Evolutionary conservation across 805 yeast species (phyloP), one percentile per base, ranked within the genome.

Genomic region (Metschnikowia kunwiensis): DNA sequence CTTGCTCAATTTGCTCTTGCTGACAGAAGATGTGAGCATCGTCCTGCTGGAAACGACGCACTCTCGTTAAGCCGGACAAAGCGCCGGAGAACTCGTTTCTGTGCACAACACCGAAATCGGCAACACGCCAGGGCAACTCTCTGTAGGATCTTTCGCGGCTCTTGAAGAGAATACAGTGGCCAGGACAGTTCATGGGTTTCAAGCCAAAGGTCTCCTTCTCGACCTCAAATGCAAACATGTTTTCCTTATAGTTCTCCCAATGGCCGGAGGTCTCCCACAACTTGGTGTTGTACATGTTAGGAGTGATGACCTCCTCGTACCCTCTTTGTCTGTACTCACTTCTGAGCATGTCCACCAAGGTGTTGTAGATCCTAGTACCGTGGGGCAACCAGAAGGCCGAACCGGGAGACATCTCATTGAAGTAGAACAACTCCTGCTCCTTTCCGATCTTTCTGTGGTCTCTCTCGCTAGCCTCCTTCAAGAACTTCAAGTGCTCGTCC

Each of bases 201-300:
- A 93, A 77, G 55, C 96, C 98, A 57, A 72, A 93, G 24, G 77
- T 77, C 65, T 93, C 98, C 76, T 93, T 93, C 69, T 93, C 99
- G 49, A 91, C 95, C 38, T 89, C 96, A 55, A 93, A 86, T 8
- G 95, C 72, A 60, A 93, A 93, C 98, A 93, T 93, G 65, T 93
- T 87, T 62, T 93, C 98, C 62, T 87, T 83, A 68, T 93, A 93
- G 70, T 93, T 93, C 29, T 76, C 94, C 98, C 97, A 93, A 67
- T 93, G 98, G 50, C 98, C 98, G 9, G 97, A 89, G 38, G 93
- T 85, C 72, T 91, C 95, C 99, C 99, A 93, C 55, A 93, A 75
- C 67, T 91, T 91, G 44, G 97, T 70, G 72, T 89, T 91, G 78
- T 78, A 93, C 97, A 93, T 93, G 72, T 93, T 93, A 57, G 99